Evolutionary conservation across 306 rosid genomes (phyloP).

Genomic region (Clitoria ternatea): DNA sequence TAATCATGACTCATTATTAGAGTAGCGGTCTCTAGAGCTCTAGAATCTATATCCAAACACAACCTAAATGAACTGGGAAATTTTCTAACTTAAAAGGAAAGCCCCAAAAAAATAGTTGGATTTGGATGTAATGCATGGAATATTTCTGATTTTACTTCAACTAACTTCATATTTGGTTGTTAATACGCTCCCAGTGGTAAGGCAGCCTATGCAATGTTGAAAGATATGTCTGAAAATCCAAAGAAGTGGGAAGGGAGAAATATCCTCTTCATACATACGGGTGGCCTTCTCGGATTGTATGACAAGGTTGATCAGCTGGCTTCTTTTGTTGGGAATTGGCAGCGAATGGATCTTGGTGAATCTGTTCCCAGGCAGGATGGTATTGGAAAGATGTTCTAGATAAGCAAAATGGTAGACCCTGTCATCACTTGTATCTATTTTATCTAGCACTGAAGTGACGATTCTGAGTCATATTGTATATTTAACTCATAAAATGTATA

Average conservation of each 20-base stretch:
- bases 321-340: slow-evolving; percentile 67
- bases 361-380: slow-evolving; percentile 70
- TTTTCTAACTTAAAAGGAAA: too few relatives aligned
- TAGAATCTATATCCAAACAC: too few relatives aligned
- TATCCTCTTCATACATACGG: slow-evolving; percentile 88
- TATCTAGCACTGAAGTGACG: too few relatives aligned
- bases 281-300: slow-evolving; percentile 85
- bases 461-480: too few relatives aligned
- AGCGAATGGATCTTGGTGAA: slow-evolving; percentile 68
- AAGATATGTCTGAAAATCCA: slow-evolving; percentile 72
- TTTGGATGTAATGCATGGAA: slow-evolving; percentile 11
- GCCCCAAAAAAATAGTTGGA: too few relatives aligned
- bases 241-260: slow-evolving; percentile 94
- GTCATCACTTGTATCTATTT: too few relatives aligned
- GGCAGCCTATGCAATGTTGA: slow-evolving; percentile 68
- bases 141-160: slow-evolving; percentile 9
- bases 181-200: slow-evolving; percentile 59
- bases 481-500: too few relatives aligned
- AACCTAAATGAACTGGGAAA: too few relatives aligned
- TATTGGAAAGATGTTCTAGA: slow-evolving; percentile 75
- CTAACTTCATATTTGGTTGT: slow-evolving; percentile 1
- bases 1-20: too few relatives aligned
- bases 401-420: too few relatives aligned
- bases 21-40: too few relatives aligned
- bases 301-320: slow-evolving; percentile 80